A percentile compares a stretch with the other conserved stretches of the same genome.
Conservation (phyloP, 768 basidiomycete species). For the Macrocybe gigantea region DNA sequence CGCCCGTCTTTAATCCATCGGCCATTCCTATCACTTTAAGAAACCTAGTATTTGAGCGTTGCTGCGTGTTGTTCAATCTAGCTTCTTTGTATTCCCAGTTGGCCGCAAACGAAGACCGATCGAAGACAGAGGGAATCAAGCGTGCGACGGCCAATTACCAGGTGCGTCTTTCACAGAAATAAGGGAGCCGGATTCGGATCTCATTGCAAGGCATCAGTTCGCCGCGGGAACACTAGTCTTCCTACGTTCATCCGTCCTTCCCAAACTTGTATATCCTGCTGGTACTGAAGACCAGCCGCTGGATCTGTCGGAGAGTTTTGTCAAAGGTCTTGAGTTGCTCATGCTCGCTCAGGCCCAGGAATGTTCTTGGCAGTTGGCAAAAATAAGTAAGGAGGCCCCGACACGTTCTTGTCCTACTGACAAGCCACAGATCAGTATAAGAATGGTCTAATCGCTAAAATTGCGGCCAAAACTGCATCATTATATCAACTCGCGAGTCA, state of each 20-base stretch:
- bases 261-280: constrained; percentile 40
- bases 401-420: constrained; percentile 5
- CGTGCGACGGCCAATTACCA: constrained; percentile 68
- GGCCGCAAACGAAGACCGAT: constrained; percentile 65
- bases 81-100: constrained; percentile 83
- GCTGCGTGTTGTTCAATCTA: constrained; percentile 77
- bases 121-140: constrained; percentile 75
- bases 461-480: constrained; percentile 69
- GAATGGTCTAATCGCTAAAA: constrained; percentile 77
- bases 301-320: constrained; percentile 62
- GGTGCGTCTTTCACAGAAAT: constrained; percentile 28
- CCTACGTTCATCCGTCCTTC: constrained; percentile 46
- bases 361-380: constrained; percentile 92
- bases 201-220: constrained; percentile 27
- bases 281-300: constrained; percentile 49
- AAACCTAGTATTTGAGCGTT: constrained; percentile 80
- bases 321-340: constrained; percentile 62
- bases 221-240: constrained; percentile 72
- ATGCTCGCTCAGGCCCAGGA: constrained; percentile 96
- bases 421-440: constrained; percentile 53
- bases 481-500: constrained; percentile 52
- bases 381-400: constrained; percentile 51
- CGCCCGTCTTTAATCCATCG: constrained; percentile 58
- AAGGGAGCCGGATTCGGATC: neutral
- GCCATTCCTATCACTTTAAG: constrained; percentile 55